phyloP scores from a whole-genome alignment of 129 eudicot genomes.

The Dittrichia graveolens region DNA sequence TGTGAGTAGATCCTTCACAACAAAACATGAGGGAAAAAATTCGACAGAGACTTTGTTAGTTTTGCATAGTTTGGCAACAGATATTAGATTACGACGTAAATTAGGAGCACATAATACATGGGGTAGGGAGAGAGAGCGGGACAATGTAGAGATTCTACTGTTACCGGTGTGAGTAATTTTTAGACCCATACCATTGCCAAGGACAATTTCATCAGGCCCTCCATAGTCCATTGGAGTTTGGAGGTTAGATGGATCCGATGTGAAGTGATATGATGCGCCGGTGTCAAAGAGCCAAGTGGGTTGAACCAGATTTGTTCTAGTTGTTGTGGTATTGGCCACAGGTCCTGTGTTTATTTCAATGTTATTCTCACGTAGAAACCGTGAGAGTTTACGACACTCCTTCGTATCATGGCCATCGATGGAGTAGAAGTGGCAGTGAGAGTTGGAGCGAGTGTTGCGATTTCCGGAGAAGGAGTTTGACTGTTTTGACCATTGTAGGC shows the following conservation, averaged over 20 bases:
- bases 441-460: background rate
- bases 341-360: background rate
- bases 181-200: slow-evolving; percentile 17
- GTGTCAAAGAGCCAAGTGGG: slow-evolving; percentile 22
- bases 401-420: slow-evolving; percentile 1
- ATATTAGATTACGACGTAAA: background rate
- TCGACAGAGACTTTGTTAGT: slow-evolving; percentile 1
- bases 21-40: slow-evolving; percentile 18
- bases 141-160: background rate
- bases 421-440: background rate
- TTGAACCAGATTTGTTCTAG: background rate
- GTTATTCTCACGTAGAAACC: background rate
- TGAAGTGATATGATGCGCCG: slow-evolving; percentile 24
- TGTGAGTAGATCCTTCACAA: slow-evolving; percentile 29
- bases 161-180: slow-evolving; percentile 22
- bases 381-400: slow-evolving; percentile 3
- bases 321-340: background rate
- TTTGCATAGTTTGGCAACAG: no score
- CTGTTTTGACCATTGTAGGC: background rate
- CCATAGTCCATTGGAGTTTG: slow-evolving; percentile 18
- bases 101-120: background rate
- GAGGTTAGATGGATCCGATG: slow-evolving; percentile 5
- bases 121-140: background rate
- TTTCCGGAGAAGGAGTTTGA: background rate
- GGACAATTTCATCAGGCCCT: slow-evolving; percentile 11